phyloP scores from a whole-genome alignment of 768 basidiomycete species.

The Tulasnella sp. region DNA sequence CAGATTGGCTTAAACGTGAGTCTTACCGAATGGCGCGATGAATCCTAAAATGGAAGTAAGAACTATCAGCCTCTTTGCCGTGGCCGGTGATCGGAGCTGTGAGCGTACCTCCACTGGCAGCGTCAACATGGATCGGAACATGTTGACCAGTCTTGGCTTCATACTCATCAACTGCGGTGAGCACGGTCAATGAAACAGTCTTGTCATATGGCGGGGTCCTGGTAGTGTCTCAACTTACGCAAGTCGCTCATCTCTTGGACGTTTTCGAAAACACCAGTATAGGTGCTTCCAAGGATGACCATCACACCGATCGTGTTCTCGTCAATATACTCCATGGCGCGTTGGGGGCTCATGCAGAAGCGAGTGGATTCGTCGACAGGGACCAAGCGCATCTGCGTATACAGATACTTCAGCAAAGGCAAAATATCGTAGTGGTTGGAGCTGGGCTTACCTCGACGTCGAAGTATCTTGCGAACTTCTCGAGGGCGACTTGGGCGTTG shows the following conservation, averaged over 20 bases:
- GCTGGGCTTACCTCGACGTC: slow-evolving; percentile 54
- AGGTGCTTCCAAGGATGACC: slow-evolving; percentile 50
- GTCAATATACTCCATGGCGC: slow-evolving; percentile 65
- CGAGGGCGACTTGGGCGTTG: slow-evolving; percentile 70
- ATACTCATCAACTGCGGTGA: slow-evolving; percentile 42
- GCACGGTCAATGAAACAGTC: background rate
- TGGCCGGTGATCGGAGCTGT: background rate
- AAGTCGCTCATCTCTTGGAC: slow-evolving; percentile 84
- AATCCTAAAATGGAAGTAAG: slow-evolving; percentile 62
- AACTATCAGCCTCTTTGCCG: slow-evolving; percentile 40
- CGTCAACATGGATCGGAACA: slow-evolving; percentile 64
- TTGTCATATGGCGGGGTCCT: background rate
- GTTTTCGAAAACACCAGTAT: slow-evolving; percentile 69
- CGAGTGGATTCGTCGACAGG: slow-evolving; percentile 69
- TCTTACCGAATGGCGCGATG: slow-evolving; percentile 58
- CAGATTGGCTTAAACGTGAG: background rate
- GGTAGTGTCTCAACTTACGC: slow-evolving; percentile 41
- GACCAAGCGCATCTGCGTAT: slow-evolving; percentile 53
- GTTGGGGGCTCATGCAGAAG: slow-evolving; percentile 74
- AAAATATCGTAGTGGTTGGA: background rate
- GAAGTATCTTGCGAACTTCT: slow-evolving; percentile 71
- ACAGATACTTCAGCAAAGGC: background rate
- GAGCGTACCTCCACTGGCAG: slow-evolving; percentile 42
- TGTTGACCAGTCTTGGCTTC: slow-evolving; percentile 47
- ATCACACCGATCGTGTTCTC: slow-evolving; percentile 75